Evolutionary conservation across 1,284 basidiomycete species (phyloP).

Genomic region (Ustilago crameri): DNA sequence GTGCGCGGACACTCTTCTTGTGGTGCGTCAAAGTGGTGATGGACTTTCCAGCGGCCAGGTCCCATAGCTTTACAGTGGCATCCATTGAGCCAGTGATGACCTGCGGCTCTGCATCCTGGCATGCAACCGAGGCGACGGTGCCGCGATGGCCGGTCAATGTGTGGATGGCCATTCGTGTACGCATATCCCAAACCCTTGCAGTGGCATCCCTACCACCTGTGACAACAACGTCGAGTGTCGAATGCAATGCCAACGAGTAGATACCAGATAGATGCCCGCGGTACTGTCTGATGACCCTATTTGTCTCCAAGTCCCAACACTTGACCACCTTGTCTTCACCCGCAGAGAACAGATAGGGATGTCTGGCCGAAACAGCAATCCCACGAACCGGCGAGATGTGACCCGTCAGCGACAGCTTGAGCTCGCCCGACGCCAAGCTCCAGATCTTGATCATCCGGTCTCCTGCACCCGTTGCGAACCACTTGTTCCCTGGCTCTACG

Average conservation of each 20-base stretch:
- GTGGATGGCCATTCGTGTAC: slow-evolving; percentile 94
- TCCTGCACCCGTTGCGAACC: slow-evolving; percentile 98
- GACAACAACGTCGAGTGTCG: slow-evolving; percentile 93
- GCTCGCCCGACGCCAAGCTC: slow-evolving; percentile 94
- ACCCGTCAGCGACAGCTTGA: slow-evolving; percentile 93
- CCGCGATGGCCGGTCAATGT: slow-evolving; percentile 91
- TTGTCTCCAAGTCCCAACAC: slow-evolving; percentile 98
- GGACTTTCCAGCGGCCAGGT: slow-evolving; percentile 96
- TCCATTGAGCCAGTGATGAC: slow-evolving; percentile 99
- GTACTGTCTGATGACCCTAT: slow-evolving; percentile 98
- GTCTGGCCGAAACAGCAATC: slow-evolving; percentile 87
- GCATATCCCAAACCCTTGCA: slow-evolving; percentile 99
- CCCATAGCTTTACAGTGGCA: slow-evolving; percentile 94
- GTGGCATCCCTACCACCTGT: slow-evolving; percentile 94
- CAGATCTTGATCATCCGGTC: slow-evolving; percentile 99
- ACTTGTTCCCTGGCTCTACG: slow-evolving; percentile 96
- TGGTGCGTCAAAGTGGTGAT: slow-evolving; percentile 96
- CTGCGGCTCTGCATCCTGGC: slow-evolving; percentile 95
- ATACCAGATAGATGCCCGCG: slow-evolving; percentile 97
- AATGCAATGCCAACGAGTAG: slow-evolving; percentile 82
- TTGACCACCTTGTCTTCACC: slow-evolving; percentile 99
- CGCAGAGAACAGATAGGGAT: slow-evolving; percentile 96
- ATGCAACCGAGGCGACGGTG: slow-evolving; percentile 92
- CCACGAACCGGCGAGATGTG: slow-evolving; percentile 97
- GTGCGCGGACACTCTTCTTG: slow-evolving; percentile 92